A percentile compares a stretch with the other conserved stretches of the same genome.
Evolutionary conservation across 306 rosid species (phyloP).

Genomic region (Trichosanthes truncata): DNA sequence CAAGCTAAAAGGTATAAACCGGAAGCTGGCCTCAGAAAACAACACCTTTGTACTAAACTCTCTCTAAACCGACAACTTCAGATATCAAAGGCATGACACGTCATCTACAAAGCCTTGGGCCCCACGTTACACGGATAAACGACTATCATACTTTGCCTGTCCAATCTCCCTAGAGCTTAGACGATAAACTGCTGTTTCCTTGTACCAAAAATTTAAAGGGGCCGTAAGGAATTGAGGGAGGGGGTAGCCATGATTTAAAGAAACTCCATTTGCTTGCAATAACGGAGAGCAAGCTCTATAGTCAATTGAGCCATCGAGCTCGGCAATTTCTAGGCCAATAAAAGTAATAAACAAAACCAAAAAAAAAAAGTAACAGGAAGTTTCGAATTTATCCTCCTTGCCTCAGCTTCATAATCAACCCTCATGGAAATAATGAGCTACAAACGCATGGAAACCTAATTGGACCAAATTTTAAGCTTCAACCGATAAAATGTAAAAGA

Average conservation of each 20-base stretch:
- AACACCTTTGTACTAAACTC: not conserved
- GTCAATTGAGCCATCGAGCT: not conserved
- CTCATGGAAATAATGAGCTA: not conserved
- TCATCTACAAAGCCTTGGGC: not conserved
- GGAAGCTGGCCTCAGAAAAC: not conserved
- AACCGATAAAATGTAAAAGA: conserved; percentile 15
- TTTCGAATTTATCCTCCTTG: not conserved
- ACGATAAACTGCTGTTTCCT: not conserved
- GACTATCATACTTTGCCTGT: not conserved
- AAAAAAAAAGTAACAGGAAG: not conserved
- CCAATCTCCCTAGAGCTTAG: not conserved
- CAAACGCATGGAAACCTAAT: conserved; percentile 8
- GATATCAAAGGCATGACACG: not conserved
- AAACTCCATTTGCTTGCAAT: not conserved
- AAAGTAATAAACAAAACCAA: not conserved
- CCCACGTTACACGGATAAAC: not conserved
- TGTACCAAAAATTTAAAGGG: not conserved
- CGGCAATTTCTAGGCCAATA: not conserved
- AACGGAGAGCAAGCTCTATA: not conserved
- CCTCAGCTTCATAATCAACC: not conserved
- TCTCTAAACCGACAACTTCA: not conserved
- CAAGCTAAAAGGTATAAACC: not conserved
- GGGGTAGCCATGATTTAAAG: not conserved
- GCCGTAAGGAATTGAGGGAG: not conserved
- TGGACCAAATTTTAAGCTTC: not conserved